phyloP scores from a whole-genome alignment of 495 filamentous ascomycete genomes.

The Penicillium arizonense region DNA sequence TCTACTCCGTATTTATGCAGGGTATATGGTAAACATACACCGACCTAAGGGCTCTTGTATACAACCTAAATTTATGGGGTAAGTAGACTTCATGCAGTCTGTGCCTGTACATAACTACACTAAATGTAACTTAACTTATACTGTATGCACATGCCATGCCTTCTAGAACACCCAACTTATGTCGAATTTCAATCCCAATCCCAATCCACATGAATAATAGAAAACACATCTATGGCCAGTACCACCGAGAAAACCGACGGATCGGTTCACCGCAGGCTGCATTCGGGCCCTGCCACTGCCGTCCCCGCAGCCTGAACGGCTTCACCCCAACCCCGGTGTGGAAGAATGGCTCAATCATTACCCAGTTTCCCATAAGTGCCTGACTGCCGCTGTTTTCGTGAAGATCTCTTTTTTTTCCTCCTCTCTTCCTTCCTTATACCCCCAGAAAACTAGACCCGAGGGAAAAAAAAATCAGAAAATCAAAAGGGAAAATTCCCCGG shows the following conservation, averaged over 20 bases:
- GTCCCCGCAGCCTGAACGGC: conserved; percentile 31
- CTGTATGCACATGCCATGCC: too few relatives aligned
- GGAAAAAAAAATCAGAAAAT: neutral
- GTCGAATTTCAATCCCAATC: too few relatives aligned
- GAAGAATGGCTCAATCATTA: conserved; percentile 26
- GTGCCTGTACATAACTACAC: too few relatives aligned
- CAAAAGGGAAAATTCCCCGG: neutral
- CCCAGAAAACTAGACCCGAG: neutral
- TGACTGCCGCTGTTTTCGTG: conserved; percentile 5
- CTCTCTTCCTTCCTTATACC: neutral
- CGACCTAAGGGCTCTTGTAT: too few relatives aligned
- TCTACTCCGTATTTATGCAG: too few relatives aligned
- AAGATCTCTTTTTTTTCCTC: neutral
- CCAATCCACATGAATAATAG: neutral
- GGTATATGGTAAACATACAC: too few relatives aligned
- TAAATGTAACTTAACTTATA: too few relatives aligned
- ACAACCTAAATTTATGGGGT: too few relatives aligned
- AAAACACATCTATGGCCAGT: neutral
- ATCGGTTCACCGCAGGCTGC: conserved; percentile 43
- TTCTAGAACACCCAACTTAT: too few relatives aligned
- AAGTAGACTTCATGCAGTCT: too few relatives aligned
- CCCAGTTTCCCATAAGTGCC: conserved; percentile 16
- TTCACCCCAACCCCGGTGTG: conserved; percentile 28
- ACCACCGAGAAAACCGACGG: conserved; percentile 7
- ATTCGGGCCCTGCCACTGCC: conserved; percentile 28